phyloP scores from a whole-genome alignment of 75 land plant species.

The Ceratopteris richardii region DNA sequence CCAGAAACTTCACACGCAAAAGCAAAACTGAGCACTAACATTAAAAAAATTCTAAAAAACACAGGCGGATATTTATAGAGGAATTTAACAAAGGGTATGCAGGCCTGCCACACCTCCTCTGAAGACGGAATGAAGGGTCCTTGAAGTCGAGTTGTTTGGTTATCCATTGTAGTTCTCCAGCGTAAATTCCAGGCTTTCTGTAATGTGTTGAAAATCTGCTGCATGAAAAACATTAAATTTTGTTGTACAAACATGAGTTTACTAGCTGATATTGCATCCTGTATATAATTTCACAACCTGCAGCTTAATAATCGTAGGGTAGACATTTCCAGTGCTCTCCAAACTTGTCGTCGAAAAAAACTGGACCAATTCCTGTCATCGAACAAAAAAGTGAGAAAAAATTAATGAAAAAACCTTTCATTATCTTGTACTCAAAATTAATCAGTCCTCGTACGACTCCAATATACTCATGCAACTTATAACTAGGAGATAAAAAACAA shows the following conservation, averaged over 20 bases:
- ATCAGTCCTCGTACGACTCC: too few relatives aligned
- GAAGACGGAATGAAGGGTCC: conserved; percentile 43
- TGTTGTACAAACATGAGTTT: too few relatives aligned
- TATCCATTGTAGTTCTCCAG: not conserved
- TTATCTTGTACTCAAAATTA: too few relatives aligned
- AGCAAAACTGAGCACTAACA: too few relatives aligned
- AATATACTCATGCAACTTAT: too few relatives aligned
- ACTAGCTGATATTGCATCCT: too few relatives aligned
- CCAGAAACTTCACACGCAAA: too few relatives aligned
- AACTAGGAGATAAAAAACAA: too few relatives aligned
- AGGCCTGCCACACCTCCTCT: conserved; percentile 56
- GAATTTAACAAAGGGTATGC: too few relatives aligned
- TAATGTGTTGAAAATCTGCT: not conserved
- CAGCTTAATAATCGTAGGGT: conserved; percentile 67
- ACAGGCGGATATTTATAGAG: too few relatives aligned
- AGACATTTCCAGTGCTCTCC: conserved; percentile 80
- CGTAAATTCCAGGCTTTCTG: not conserved
- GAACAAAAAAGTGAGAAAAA: not conserved
- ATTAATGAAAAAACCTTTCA: too few relatives aligned
- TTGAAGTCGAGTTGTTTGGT: not conserved
- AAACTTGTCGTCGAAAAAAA: conserved; percentile 57
- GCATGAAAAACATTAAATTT: not conserved
- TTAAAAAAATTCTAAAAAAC: too few relatives aligned
- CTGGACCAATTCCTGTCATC: conserved; percentile 55
- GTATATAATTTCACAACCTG: conserved; percentile 53